These are phyloP conservation scores for Asclepias syriaca DNA, from an alignment of 257 asterid genomes.

Conservation along the genomic window DNA sequence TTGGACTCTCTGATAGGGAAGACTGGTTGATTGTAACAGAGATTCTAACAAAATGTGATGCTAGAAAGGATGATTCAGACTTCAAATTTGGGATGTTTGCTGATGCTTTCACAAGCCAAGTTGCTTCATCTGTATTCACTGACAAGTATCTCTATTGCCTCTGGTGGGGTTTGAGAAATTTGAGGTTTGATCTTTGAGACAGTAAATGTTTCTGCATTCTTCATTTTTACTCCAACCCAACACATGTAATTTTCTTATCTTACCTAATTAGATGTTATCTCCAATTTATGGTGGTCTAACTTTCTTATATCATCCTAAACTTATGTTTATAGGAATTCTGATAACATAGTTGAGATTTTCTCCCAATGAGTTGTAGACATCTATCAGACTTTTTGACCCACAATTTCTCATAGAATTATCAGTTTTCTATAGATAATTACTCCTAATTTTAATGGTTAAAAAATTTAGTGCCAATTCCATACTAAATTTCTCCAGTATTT, in stretches of 20 bases:
- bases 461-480: not conserved
- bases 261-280: not conserved
- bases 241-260: not conserved
- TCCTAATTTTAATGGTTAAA: not conserved
- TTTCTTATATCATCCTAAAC: not conserved
- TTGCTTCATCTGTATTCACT: conserved; percentile 61
- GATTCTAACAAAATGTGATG: conserved; percentile 56
- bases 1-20: conserved; percentile 19
- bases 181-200: conserved; percentile 46
- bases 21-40: conserved; percentile 63
- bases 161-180: conserved; percentile 97
- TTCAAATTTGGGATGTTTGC: conserved; percentile 96
- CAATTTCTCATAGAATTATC: not conserved
- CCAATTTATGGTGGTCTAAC: not conserved
- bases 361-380: not conserved
- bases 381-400: not conserved
- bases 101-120: conserved; percentile 76
- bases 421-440: not conserved
- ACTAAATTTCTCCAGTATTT: not conserved
- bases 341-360: not conserved
- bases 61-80: conserved; percentile 63
- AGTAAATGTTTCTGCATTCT: not conserved
- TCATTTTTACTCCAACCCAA: not conserved
- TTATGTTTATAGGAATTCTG: not conserved
- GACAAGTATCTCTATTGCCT: conserved; percentile 85